Base-by-base conservation (phyloP, 768 basidiomycete genomes). In the Leucocoprinus sp. region DNA sequence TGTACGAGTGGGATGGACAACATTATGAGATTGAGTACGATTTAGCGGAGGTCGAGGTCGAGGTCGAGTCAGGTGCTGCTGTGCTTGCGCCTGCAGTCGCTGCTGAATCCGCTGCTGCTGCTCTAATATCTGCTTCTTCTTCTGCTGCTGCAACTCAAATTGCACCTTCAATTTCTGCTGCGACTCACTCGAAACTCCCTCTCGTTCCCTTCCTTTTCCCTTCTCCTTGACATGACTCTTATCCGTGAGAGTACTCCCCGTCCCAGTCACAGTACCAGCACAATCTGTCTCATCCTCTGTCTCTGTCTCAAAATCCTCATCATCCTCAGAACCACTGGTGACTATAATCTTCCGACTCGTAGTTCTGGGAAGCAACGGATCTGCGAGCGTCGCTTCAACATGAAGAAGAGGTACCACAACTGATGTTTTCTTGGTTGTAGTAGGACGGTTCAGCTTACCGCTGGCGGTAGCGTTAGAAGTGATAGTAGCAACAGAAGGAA, bases 1-100 rank as follows among this genome's bases (percentile, higher is more conserved):
- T 14, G 34, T 42, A 44, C 54, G 18, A 49, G 50, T 15, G 48
- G n/a, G n/a, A n/a, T 44, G 31, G 28, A 53, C 58, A 35, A 55
- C 54, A 38, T 56, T 52, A 51, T 54, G 59, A n/a, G 57, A 61
- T 6, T 58, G 58, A 17, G 54, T 58, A 2, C 57, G 57, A 35
- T 55, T 55, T 33, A 57, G 54, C n/a, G 40, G 36, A 4, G 53
- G 54, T 8, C 18, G 51, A 6, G 47, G 50, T 2, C 36, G 49
- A 15, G 44, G 51, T 1, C 49, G 54, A 2, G 42, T 50, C 9
- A 43, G 50, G 14, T 45, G 55, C 19, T 59, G 59, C 26, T 27
- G 26, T 11, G 26, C 26, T 27, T 27, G 49, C 12, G 45, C 52
- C 1, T 50, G 54, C 2, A 41, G 55, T 18, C 58, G 60, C 26